phyloP scores from a whole-genome alignment of 345 rosid genomes.

The Kandelia obovata region DNA sequence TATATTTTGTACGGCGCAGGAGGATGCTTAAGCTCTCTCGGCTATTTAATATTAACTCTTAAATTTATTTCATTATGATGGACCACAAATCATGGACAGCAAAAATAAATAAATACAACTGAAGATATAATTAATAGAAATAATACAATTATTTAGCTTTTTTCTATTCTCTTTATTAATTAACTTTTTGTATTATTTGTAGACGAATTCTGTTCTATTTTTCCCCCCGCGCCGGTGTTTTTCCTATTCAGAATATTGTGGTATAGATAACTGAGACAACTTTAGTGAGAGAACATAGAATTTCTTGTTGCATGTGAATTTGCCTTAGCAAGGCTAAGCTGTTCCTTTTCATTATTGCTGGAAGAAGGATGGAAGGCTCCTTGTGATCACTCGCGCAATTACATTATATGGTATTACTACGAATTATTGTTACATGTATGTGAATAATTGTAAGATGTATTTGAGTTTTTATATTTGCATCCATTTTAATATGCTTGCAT shows the following conservation, averaged over 20 bases:
- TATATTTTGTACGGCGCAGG: constrained; percentile 41
- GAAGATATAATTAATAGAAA: too few species aligned
- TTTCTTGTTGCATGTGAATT: constrained; percentile 59
- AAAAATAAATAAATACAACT: background rate
- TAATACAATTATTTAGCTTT: too few species aligned
- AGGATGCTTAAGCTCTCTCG: constrained; percentile 12
- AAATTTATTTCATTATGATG: constrained; percentile 6
- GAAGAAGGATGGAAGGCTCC: too few species aligned
- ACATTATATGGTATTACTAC: constrained; percentile 6
- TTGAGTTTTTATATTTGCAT: constrained; percentile 9
- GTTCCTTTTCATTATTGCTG: constrained; percentile 37
- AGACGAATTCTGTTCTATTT: too few species aligned
- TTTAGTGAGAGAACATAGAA: constrained; percentile 28
- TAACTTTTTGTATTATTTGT: too few species aligned
- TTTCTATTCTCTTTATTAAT: too few species aligned
- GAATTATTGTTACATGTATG: too few species aligned
- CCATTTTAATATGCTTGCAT: constrained; percentile 23
- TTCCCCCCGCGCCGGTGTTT: too few species aligned
- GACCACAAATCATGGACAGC: background rate
- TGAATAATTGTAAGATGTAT: background rate
- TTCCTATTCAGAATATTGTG: background rate
- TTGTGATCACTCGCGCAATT: constrained; percentile 24
- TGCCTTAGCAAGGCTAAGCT: constrained; percentile 33
- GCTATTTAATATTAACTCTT: too few species aligned
- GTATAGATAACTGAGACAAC: constrained; percentile 32